Evolutionary conservation across 768 basidiomycete species (phyloP).

Genomic region (Piloderma croceum): DNA sequence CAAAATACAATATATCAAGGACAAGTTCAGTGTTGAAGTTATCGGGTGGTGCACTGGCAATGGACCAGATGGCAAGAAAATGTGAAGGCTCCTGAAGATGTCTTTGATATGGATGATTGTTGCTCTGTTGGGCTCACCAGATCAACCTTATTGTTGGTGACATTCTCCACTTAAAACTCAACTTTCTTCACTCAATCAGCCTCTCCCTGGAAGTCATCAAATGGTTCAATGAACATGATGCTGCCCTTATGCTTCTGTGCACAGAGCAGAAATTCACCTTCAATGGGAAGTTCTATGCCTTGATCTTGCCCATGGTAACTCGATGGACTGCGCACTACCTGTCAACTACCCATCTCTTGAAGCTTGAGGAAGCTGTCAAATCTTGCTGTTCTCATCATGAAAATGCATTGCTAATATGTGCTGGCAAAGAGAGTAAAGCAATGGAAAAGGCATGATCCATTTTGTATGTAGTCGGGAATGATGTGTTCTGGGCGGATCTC

Average conservation of each 20-base stretch:
- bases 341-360: slow-evolving; percentile 16
- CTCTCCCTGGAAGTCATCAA: slow-evolving; percentile 14
- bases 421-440: slow-evolving; percentile 7
- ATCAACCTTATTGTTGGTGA: slow-evolving; percentile 33
- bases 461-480: slow-evolving; percentile 2
- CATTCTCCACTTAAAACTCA: slow-evolving; percentile 16
- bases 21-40: slow-evolving; percentile 8
- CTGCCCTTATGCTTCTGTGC: slow-evolving; percentile 22
- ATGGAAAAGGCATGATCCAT: slow-evolving; percentile 16
- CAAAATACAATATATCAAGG: slow-evolving; percentile 14
- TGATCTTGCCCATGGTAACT: slow-evolving; percentile 29
- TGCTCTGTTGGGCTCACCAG: slow-evolving; percentile 26
- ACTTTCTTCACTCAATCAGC: slow-evolving; percentile 13
- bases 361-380: slow-evolving; percentile 13
- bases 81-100: slow-evolving; percentile 7
- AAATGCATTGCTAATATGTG: slow-evolving; percentile 7
- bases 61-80: slow-evolving; percentile 15
- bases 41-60: slow-evolving; percentile 18
- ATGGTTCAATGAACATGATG: slow-evolving; percentile 32
- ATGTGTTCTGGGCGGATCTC: slow-evolving; percentile 8
- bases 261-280: slow-evolving; percentile 19
- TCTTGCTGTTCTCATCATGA: slow-evolving; percentile 6
- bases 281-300: slow-evolving; percentile 5
- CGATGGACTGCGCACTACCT: slow-evolving; percentile 29
- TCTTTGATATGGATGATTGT: slow-evolving; percentile 12